These are phyloP conservation scores for Sphenostylis stenocarpa DNA, from an alignment of 306 rosid genomes.

Conservation along the genomic window DNA sequence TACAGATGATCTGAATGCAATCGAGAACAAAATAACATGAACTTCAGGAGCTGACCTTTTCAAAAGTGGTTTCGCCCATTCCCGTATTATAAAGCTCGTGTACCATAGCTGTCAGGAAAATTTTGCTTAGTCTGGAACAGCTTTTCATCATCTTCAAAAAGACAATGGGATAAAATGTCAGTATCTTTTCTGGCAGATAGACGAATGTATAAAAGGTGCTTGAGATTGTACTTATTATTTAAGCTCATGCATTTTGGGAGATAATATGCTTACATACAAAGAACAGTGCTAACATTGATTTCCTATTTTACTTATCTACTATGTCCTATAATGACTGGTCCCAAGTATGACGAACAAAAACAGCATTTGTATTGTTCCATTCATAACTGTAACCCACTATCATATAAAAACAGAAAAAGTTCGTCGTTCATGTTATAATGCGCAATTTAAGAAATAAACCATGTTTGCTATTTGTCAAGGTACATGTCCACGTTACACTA, in stretches of 20 bases:
- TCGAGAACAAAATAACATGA: neutral
- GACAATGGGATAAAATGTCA: slow-evolving; percentile 14
- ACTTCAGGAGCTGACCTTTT: slow-evolving; percentile 63
- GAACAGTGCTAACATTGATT: slow-evolving; percentile 6
- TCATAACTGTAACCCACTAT: neutral
- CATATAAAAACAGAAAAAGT: slow-evolving; percentile 21
- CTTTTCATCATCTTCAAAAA: slow-evolving; percentile 81
- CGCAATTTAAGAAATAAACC: slow-evolving; percentile 4
- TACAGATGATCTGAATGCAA: neutral
- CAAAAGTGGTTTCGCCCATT: slow-evolving; percentile 94
- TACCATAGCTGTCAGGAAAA: slow-evolving; percentile 89
- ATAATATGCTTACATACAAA: neutral
- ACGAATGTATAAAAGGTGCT: slow-evolving; percentile 9
- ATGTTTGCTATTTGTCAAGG: neutral
- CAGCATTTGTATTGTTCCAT: neutral
- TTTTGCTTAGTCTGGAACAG: slow-evolving; percentile 69
- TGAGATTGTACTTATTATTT: neutral
- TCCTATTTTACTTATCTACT: slow-evolving; percentile 1
- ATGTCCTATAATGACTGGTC: slow-evolving; percentile 14
- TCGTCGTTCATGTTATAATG: slow-evolving; percentile 2
- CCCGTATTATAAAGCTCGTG: slow-evolving; percentile 89
- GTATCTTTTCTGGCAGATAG: slow-evolving; percentile 15
- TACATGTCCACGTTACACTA: neutral
- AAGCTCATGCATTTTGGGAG: slow-evolving; percentile 11
- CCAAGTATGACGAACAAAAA: slow-evolving; percentile 9